A percentile compares a stretch with the other conserved stretches of the same genome.
Evolutionary conservation across 352 stramenopile genomes (phyloP).

Genomic region (Phytopythium kandeliae): DNA sequence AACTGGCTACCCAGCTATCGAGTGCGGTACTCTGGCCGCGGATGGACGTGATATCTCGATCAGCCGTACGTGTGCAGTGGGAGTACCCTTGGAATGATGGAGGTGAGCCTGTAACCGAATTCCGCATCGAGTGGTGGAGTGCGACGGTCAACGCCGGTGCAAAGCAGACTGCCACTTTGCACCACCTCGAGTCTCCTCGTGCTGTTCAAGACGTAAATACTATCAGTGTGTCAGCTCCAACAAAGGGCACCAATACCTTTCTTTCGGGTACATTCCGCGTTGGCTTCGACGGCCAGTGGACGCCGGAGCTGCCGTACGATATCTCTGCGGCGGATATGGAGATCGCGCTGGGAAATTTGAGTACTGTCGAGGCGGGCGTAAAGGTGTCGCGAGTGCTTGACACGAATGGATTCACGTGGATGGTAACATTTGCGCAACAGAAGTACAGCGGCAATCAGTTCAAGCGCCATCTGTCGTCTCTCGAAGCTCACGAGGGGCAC

Average conservation of each 20-base stretch:
- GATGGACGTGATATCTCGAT: conserved; percentile 48
- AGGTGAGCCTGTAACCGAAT: conserved; percentile 67
- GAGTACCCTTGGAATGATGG: conserved; percentile 56
- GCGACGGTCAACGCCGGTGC: conserved; percentile 23
- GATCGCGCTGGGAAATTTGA: conserved; percentile 32
- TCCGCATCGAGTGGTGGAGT: conserved; percentile 72
- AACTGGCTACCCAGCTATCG: conserved; percentile 48
- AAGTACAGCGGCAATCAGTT: conserved; percentile 57
- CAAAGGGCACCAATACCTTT: conserved; percentile 27
- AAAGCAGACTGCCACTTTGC: conserved; percentile 48
- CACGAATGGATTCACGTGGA: conserved; percentile 72
- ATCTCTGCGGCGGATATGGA: conserved; percentile 81
- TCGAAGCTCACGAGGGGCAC: conserved; percentile 37
- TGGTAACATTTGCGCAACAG: conserved; percentile 59
- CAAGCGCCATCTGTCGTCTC: conserved; percentile 32
- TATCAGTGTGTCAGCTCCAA: conserved; percentile 67
- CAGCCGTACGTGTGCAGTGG: conserved; percentile 77
- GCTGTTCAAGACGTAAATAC: conserved; percentile 54
- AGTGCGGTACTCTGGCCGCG: conserved; percentile 23
- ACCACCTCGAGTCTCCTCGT: conserved; percentile 27
- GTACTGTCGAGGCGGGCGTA: conserved; percentile 47
- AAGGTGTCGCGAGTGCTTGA: conserved; percentile 47
- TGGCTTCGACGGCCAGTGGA: conserved; percentile 84
- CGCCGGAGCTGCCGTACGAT: conserved; percentile 80
- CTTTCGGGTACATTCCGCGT: conserved; percentile 86